Evolutionary conservation across 352 stramenopile genomes (phyloP).

Genomic region (Globisporangium viniferum): DNA sequence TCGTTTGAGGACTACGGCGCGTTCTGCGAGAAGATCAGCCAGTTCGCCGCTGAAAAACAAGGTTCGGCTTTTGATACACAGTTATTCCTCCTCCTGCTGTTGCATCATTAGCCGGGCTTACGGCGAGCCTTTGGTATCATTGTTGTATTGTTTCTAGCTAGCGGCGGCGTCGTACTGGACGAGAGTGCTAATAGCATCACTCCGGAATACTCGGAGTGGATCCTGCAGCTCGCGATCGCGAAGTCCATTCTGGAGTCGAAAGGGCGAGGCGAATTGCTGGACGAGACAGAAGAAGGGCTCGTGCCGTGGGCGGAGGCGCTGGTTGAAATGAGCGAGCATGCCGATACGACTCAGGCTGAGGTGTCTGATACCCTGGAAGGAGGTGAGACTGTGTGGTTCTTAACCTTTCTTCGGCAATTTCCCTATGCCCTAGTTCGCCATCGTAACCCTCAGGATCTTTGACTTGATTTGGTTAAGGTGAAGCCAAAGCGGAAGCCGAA

Average conservation of each 20-base stretch:
- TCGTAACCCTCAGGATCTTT: not conserved
- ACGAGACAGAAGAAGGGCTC: constrained; percentile 50
- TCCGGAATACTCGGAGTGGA: constrained; percentile 49
- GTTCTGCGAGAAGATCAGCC: constrained; percentile 54
- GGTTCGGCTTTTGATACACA: constrained; percentile 9
- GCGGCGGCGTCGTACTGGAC: constrained; percentile 1
- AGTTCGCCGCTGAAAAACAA: constrained; percentile 49
- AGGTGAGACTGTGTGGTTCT: not conserved
- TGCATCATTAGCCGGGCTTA: too few species aligned
- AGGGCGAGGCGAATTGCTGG: constrained; percentile 47
- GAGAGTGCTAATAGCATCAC: not conserved
- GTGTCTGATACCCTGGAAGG: not conserved
- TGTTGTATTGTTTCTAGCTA: not conserved
- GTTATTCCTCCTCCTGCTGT: not conserved
- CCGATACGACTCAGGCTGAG: not conserved
- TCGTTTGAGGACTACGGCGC: constrained; percentile 65
- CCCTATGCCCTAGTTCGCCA: not conserved
- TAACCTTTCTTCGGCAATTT: not conserved
- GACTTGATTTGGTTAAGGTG: not conserved
- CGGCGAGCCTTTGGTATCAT: not conserved
- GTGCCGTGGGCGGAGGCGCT: constrained; percentile 64
- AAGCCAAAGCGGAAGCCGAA: not conserved
- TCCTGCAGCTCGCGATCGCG: constrained; percentile 64
- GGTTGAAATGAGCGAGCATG: constrained; percentile 40
- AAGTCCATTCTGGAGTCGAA: constrained; percentile 63